Base-by-base conservation (phyloP, 345 rosid genomes). In the Conringia planisiliqua region DNA sequence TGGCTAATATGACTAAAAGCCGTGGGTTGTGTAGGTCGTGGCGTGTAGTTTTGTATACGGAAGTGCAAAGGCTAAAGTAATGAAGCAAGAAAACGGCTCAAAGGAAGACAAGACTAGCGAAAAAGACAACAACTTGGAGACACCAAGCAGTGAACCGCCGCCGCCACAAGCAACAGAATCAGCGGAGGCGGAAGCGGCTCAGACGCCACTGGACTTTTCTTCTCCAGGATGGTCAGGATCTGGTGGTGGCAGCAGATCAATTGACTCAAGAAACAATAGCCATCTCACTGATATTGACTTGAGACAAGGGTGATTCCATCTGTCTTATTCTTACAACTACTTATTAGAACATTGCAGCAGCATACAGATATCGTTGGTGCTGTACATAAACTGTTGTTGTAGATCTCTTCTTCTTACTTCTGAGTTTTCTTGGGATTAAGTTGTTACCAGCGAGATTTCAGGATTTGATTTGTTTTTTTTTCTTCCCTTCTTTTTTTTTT, bases 41-140 rank as follows among this genome's bases (percentile, higher is more conserved):
- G 83, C 82, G 10, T 91, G 98, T 87, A 93, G 93, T 78, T 93
- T 93, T 77, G 86, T 87, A 9, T 82, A 89, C 27, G 92, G 86
- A 24, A 78, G 81, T 80, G 65, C 88, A 39, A 93, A 87, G 84
- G 47, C 63, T 11, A 75, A 68, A 58, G 33, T 14, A 40, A 18
- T 58, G 27, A 50, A 75, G 68, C 73, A 75, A 68, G 73, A 58
- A 39, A 59, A 47, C 38, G 61, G 72, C 4, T 47, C 66, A 36
- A 74, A 68, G 59, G 75, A 76, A 51, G 64, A 76, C 16, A 20
- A 35, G 13, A 17, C 42, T 32, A 38, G 4, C 64, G 5, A 17
- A 18, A 35, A 52, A 0, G 55, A 30, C 56, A 26, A 42, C 42
- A 27, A 24, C 43, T 10, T 61, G 64, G 61, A 90, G 85, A 78